Evolutionary conservation across 306 rosid species (phyloP), one percentile per base, ranked within the genome.

Genomic region (Lathyrus tuberosus): DNA sequence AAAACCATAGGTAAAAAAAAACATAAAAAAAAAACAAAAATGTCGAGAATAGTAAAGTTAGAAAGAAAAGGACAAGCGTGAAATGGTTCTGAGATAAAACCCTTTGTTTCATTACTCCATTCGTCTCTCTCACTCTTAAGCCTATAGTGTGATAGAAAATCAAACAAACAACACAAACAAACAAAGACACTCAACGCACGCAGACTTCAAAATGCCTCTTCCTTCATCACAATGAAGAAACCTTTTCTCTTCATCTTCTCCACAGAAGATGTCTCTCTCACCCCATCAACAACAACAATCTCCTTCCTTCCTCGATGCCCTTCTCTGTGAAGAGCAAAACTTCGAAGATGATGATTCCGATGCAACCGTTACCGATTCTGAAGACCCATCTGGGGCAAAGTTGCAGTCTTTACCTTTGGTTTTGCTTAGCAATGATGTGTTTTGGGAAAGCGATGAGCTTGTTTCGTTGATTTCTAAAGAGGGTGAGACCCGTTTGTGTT

Each of bases 241-340:
- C 54, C 2, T 64, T 59, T 67, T 40, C 42, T 62, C 57, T 28
- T 67, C 86, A 76, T 82, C 86, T 84, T 89, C 93, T 68, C 59
- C 15, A 67, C 18, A 80, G 80, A 84, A 84, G 78, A 94, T 87
- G 97, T 82, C 89, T 74, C 84, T 87, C 10, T 1, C 38, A 38
- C 75, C 18, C 13, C 78, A 84, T 20, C 77, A 2, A 3, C 68
- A 15, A 4, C 68, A 15, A 4, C 79, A 76, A 41, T 83, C 90
- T 38, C 79, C 90, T 6, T 74, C 76, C 13, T 52, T 79, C 51
- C 61, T 88, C 13, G 92, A 88, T 6, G 69, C 89, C 30, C 88
- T 88, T 46, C 88, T 90, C 80, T 90, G 96, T 31, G 87, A 83
- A 74, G 95, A 83, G 56, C 86, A 83, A 44, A 82, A 82, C 41